Conservation (phyloP, 768 basidiomycete species). For the Butyriboletus loyo region DNA sequence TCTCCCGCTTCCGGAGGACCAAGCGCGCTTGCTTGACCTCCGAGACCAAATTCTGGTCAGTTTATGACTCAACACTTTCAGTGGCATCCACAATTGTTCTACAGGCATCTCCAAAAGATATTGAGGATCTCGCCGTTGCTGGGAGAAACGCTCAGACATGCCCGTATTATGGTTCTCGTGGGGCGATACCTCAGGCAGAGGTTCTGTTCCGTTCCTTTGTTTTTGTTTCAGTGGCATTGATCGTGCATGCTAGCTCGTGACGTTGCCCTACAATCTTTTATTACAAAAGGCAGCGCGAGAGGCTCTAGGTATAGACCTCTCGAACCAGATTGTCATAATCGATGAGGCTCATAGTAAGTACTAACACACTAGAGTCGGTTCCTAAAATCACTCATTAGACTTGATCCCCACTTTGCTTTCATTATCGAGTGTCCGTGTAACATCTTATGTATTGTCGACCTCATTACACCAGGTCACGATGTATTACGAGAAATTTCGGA, state of each 20-base stretch:
- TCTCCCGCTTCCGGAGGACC: slow-evolving; percentile 70
- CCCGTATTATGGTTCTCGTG: slow-evolving; percentile 90
- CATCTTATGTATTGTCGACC: slow-evolving; percentile 50
- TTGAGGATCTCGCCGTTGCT: slow-evolving; percentile 81
- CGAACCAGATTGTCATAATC: slow-evolving; percentile 81
- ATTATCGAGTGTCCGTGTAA: slow-evolving; percentile 70
- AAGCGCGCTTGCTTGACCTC: slow-evolving; percentile 70
- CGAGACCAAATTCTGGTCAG: slow-evolving; percentile 81
- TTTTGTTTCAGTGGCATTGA: background rate
- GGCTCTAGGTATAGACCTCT: slow-evolving; percentile 81
- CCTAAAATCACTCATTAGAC: slow-evolving; percentile 46
- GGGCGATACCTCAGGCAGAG: slow-evolving; percentile 88
- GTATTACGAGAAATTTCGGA: slow-evolving; percentile 77
- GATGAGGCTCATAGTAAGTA: slow-evolving; percentile 95
- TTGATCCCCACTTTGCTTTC: slow-evolving; percentile 87
- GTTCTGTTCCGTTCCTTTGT: slow-evolving; percentile 34
- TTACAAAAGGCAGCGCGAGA: slow-evolving; percentile 81
- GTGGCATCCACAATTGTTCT: background rate
- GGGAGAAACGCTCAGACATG: slow-evolving; percentile 73
- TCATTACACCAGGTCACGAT: slow-evolving; percentile 73
- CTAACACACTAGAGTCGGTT: background rate
- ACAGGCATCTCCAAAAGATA: slow-evolving; percentile 87
- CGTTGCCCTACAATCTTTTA: slow-evolving; percentile 90
- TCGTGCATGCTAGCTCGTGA: slow-evolving; percentile 59
- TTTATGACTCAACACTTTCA: background rate